Percentiles rank a stretch among this genome's conserved stretches.
phyloP scores from a whole-genome alignment of 2,329 filamentous ascomycete genomes.

The Teratosphaeria gauchensis region DNA sequence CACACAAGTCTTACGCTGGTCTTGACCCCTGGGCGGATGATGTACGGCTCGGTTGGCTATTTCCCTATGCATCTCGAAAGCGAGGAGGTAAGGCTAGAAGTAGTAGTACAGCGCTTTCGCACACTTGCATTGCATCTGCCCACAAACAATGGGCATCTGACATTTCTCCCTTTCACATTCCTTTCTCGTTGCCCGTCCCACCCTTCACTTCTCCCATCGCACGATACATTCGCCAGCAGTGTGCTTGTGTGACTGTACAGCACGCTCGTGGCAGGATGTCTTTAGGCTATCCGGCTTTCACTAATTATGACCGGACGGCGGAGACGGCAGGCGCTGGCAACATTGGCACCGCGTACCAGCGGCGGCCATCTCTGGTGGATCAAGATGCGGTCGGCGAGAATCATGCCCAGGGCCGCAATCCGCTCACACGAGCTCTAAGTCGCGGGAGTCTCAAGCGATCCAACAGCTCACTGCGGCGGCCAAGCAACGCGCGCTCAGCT shows the following conservation, averaged over 20 bases:
- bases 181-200: background rate
- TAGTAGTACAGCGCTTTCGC: background rate
- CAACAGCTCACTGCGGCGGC: background rate
- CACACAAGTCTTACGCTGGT: background rate
- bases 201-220: background rate
- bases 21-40: background rate
- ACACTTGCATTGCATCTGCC: background rate
- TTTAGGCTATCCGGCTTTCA: constrained; percentile 33
- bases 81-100: background rate
- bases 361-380: constrained; percentile 7
- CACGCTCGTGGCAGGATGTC: constrained; percentile 24
- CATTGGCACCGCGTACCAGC: constrained; percentile 20
- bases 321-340: constrained; percentile 27
- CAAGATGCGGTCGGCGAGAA: constrained; percentile 2
- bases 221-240: background rate
- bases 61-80: background rate
- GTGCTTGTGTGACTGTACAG: background rate
- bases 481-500: background rate
- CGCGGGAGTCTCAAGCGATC: background rate
- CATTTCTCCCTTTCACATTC: background rate
- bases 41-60: background rate
- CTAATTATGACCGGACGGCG: constrained; percentile 32
- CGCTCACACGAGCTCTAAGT: constrained; percentile 7
- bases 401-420: constrained; percentile 1
- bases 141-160: background rate